phyloP scores from a whole-genome alignment of 768 basidiomycete species.

The Russula olivacea region DNA sequence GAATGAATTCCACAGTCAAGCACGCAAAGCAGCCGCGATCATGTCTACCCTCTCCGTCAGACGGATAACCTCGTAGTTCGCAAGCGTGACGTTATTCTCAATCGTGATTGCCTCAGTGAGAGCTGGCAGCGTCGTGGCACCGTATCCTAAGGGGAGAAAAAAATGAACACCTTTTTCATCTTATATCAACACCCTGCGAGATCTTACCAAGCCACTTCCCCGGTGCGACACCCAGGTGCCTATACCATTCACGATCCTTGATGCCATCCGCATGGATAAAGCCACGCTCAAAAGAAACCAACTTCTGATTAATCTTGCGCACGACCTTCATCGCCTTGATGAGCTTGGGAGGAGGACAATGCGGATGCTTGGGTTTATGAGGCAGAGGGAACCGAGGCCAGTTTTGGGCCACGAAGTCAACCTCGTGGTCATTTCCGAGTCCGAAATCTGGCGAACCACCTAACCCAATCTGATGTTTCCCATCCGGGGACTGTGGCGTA shows the following conservation, averaged over 20 bases:
- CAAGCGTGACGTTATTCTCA: slow-evolving; percentile 58
- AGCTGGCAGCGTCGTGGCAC: slow-evolving; percentile 78
- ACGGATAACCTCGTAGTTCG: slow-evolving; percentile 53
- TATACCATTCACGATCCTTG: slow-evolving; percentile 80
- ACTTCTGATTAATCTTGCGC: slow-evolving; percentile 53
- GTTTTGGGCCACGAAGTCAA: background rate
- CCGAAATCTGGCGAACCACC: background rate
- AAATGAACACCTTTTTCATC: background rate
- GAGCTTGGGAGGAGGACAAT: slow-evolving; percentile 36
- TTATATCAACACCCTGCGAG: background rate
- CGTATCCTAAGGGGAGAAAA: slow-evolving; percentile 49
- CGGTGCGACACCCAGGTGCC: slow-evolving; percentile 78
- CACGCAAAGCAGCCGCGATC: slow-evolving; percentile 30
- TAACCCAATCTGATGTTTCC: background rate
- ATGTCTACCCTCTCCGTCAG: slow-evolving; percentile 49
- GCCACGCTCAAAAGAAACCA: slow-evolving; percentile 68
- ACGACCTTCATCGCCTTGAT: slow-evolving; percentile 56
- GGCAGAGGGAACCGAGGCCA: slow-evolving; percentile 11
- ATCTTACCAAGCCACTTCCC: slow-evolving; percentile 76
- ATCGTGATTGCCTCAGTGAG: slow-evolving; percentile 70
- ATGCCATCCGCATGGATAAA: slow-evolving; percentile 77
- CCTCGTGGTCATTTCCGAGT: background rate
- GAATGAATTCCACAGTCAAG: slow-evolving; percentile 11
- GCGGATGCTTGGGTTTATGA: slow-evolving; percentile 17
- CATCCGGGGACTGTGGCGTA: background rate